Conservation (phyloP, 108 stramenopile species). For the Pseudonitzschia pungens region DNA sequence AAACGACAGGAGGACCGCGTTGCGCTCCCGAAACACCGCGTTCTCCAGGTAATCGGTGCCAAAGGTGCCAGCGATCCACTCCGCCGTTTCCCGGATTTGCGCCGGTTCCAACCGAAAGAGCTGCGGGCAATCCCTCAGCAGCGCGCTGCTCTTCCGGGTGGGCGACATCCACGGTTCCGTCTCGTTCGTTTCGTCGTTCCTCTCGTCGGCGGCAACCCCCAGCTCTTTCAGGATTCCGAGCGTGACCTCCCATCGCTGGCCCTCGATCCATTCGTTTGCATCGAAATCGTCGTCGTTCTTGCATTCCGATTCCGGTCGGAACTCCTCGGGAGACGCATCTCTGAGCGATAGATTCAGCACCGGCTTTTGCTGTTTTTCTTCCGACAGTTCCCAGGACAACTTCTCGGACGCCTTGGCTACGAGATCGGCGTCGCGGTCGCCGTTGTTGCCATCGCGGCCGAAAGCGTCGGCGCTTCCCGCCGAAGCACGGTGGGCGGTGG, state of each 20-base stretch:
- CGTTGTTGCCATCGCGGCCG: neutral
- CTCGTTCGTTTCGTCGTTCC: neutral
- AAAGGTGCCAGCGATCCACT: constrained; percentile 19
- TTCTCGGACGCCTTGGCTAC: constrained; percentile 21
- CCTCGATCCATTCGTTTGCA: constrained; percentile 14
- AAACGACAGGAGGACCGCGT: constrained; percentile 25
- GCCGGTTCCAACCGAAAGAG: constrained; percentile 19
- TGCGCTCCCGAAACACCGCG: neutral
- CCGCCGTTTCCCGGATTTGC: constrained; percentile 23
- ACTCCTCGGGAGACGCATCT: constrained; percentile 5
- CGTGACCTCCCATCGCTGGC: constrained; percentile 27
- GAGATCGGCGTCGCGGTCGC: neutral
- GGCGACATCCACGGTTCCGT: neutral
- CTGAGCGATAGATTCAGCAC: constrained; percentile 29
- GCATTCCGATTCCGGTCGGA: neutral
- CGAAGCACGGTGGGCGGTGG: no score
- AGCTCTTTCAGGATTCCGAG: neutral
- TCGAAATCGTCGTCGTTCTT: neutral
- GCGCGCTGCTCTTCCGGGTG: neutral
- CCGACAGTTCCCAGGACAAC: constrained; percentile 31
- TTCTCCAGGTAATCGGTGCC: constrained; percentile 8
- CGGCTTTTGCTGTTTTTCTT: constrained; percentile 19
- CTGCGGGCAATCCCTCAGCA: constrained; percentile 24
- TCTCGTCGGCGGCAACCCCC: neutral
- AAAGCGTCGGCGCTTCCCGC: no score